Conservation (phyloP, 164 flowering plant genomes). For the Magnolia kwangsiensis region DNA sequence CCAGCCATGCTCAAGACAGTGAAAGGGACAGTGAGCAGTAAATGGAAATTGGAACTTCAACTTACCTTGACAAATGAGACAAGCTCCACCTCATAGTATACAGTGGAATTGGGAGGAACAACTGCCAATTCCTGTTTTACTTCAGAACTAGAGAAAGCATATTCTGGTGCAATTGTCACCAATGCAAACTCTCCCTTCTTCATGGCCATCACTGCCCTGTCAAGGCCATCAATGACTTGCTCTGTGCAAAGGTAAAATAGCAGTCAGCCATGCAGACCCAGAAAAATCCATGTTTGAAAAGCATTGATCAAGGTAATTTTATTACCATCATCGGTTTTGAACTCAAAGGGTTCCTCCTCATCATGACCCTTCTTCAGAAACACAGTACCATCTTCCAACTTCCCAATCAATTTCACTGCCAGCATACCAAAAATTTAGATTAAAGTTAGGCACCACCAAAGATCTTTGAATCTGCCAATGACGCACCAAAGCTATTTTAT, state of each 20-base stretch:
- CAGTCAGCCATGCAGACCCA: not conserved
- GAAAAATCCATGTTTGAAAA: not conserved
- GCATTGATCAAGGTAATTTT: not conserved
- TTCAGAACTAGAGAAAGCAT: conserved; percentile 73
- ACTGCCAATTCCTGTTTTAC: conserved; percentile 74
- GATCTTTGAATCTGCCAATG: not conserved
- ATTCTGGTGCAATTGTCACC: conserved; percentile 72
- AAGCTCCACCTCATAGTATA: conserved; percentile 74
- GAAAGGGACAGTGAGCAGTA: not conserved
- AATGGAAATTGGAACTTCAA: not conserved
- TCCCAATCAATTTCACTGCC: conserved; percentile 84
- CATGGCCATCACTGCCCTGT: conserved; percentile 79
- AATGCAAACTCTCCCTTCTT: conserved; percentile 88
- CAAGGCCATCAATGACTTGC: conserved; percentile 89
- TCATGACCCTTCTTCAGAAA: conserved; percentile 78
- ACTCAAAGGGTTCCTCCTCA: conserved; percentile 56
- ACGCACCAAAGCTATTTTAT: not conserved
- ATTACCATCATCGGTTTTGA: conserved; percentile 88
- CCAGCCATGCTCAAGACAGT: not conserved
- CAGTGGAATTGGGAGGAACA: conserved; percentile 83
- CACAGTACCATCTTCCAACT: conserved; percentile 73
- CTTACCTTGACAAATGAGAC: conserved; percentile 73
- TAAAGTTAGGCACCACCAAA: not conserved
- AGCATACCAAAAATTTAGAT: conserved; percentile 1
- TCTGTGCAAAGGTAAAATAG: conserved; percentile 36